These are phyloP conservation scores for Cladophialophora carrionii DNA, from an alignment of 2,329 filamentous ascomycete species.

Conservation along the genomic window DNA sequence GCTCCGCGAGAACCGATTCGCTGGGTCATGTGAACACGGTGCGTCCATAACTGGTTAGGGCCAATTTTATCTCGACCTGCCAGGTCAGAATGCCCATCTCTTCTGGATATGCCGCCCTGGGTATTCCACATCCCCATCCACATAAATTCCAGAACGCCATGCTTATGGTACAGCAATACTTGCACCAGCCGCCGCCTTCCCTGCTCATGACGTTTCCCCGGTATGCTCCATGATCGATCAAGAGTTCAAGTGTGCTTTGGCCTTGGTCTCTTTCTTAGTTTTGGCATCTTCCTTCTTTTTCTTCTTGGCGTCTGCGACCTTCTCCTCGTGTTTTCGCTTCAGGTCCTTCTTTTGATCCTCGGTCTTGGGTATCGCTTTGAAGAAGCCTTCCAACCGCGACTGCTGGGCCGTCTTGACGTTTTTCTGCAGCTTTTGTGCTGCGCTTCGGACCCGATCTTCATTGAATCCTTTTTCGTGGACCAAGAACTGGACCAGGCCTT, in stretches of 20 bases:
- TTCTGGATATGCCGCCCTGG: background rate
- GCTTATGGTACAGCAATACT: conserved; percentile 16
- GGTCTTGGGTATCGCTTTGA: conserved; percentile 88
- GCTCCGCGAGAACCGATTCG: conserved; percentile 19
- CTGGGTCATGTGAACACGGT: conserved; percentile 24
- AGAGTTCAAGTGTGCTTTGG: conserved; percentile 70
- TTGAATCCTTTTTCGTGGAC: conserved; percentile 96
- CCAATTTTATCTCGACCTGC: conserved; percentile 28
- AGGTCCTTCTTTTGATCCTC: conserved; percentile 79
- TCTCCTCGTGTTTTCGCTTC: conserved; percentile 93
- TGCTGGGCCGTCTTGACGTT: conserved; percentile 90
- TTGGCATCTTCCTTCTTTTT: conserved; percentile 93
- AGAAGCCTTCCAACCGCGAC: conserved; percentile 90
- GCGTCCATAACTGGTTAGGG: conserved; percentile 16
- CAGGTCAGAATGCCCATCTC: background rate
- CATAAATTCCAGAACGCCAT: conserved; percentile 28
- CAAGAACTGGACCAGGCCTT: conserved; percentile 85
- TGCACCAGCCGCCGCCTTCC: background rate
- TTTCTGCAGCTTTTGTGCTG: conserved; percentile 78
- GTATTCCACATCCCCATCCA: conserved; percentile 10
- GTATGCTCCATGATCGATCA: background rate
- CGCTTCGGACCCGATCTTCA: conserved; percentile 85
- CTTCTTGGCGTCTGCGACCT: conserved; percentile 91
- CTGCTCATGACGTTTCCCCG: background rate
- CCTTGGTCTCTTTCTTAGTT: conserved; percentile 88